A percentile compares a stretch with the other conserved stretches of the same genome.
Evolutionary conservation across 352 stramenopile genomes (phyloP).

Genomic region (Phytopythium helicoides): DNA sequence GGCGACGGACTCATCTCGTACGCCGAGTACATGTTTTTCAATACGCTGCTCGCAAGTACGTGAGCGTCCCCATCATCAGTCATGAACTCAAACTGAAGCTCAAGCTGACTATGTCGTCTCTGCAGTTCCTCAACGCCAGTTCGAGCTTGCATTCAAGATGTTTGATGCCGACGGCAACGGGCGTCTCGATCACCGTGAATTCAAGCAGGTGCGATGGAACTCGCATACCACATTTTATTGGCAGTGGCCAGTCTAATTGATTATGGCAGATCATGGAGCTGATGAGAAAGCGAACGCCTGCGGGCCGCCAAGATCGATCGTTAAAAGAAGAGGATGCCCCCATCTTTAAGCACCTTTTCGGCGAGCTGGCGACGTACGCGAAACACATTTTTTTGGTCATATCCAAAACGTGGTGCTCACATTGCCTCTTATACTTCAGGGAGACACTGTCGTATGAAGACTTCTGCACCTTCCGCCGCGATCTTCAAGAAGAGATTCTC

Average conservation of each 20-base stretch:
- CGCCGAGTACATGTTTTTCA: slow-evolving; percentile 90
- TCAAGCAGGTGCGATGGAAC: slow-evolving; percentile 70
- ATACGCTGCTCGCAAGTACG: slow-evolving; percentile 81
- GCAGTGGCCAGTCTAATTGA: no score
- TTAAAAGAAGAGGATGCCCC: slow-evolving; percentile 72
- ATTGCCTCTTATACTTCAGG: slow-evolving; percentile 10
- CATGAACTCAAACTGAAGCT: no score
- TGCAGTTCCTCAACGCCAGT: slow-evolving; percentile 79
- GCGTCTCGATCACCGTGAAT: slow-evolving; percentile 77
- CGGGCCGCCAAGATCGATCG: slow-evolving; percentile 76
- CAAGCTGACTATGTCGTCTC: background rate
- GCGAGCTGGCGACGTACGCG: slow-evolving; percentile 63
- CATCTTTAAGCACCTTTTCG: slow-evolving; percentile 87
- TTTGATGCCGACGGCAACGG: slow-evolving; percentile 85
- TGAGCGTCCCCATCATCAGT: no score
- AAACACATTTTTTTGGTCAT: background rate
- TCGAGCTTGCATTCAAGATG: slow-evolving; percentile 90
- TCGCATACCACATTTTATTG: no score
- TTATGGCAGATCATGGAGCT: slow-evolving; percentile 78
- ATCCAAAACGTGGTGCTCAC: background rate
- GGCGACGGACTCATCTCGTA: slow-evolving; percentile 88
- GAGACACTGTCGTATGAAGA: slow-evolving; percentile 82
- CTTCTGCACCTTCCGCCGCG: slow-evolving; percentile 69
- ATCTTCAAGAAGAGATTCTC: slow-evolving; percentile 81
- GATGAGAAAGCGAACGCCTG: slow-evolving; percentile 74